Evolutionary conservation across 257 asterid genomes (phyloP).

Genomic region (Scutellaria galericulata): DNA sequence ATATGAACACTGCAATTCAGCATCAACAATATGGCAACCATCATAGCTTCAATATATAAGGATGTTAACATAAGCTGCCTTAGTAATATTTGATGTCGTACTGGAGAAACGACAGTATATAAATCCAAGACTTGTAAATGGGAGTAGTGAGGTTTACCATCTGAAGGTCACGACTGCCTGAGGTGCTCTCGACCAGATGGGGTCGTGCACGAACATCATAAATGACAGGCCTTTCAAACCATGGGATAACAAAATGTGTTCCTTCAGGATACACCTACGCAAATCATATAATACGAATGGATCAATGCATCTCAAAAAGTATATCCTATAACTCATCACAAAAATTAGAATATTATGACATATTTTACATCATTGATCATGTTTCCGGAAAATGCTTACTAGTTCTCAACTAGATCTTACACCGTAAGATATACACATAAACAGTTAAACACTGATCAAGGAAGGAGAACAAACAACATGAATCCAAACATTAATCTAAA

Average conservation of each 20-base stretch:
- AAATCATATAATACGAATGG: conserved; percentile 18
- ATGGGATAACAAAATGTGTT: conserved; percentile 81
- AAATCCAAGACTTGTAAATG: neutral
- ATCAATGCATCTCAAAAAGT: neutral
- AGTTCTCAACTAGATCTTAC: conserved; percentile 25
- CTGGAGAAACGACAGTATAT: neutral
- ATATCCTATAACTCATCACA: too few relatives aligned
- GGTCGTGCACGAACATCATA: conserved; percentile 93
- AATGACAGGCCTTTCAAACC: conserved; percentile 83
- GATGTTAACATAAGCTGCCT: neutral
- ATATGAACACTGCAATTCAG: neutral
- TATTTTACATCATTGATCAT: neutral
- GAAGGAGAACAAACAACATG: neutral
- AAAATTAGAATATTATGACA: too few relatives aligned
- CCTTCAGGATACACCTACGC: conserved; percentile 84
- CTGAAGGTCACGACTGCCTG: conserved; percentile 93
- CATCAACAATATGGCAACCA: neutral
- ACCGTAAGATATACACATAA: neutral
- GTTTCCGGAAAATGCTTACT: neutral
- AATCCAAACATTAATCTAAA: neutral
- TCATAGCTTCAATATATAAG: neutral
- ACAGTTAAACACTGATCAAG: neutral
- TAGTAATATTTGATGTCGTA: neutral
- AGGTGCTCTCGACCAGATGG: conserved; percentile 78
- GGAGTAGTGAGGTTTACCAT: conserved; percentile 51